These are phyloP conservation scores for Candida easanensis DNA, from an alignment of 805 yeast genomes.

Conservation along the genomic window DNA sequence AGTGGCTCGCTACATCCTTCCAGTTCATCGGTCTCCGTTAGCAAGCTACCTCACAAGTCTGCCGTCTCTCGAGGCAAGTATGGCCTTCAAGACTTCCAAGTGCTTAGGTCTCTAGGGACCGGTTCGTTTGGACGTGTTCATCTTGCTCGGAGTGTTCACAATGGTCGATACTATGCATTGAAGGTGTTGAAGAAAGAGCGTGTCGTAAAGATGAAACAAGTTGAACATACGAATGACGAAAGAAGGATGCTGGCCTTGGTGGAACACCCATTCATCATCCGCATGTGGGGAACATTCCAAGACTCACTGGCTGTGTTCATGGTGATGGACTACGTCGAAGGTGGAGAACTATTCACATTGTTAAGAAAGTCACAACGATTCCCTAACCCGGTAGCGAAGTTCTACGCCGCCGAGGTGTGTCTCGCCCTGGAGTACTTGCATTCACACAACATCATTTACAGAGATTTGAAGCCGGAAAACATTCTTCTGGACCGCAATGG, in stretches of 20 bases:
- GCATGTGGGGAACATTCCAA: slow-evolving; percentile 98
- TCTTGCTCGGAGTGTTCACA: slow-evolving; percentile 81
- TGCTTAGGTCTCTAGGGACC: slow-evolving; percentile 87
- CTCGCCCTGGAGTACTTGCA: slow-evolving; percentile 87
- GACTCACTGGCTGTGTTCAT: slow-evolving; percentile 80
- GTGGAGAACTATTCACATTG: slow-evolving; percentile 87
- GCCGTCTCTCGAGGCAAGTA: slow-evolving; percentile 61
- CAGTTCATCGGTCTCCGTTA: slow-evolving; percentile 11
- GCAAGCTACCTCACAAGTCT: slow-evolving; percentile 28
- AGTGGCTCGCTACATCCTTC: slow-evolving; percentile 6
- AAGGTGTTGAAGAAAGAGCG: slow-evolving; percentile 84
- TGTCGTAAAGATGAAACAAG: slow-evolving; percentile 89
- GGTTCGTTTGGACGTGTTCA: slow-evolving; percentile 97
- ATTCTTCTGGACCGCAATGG: slow-evolving; percentile 85
- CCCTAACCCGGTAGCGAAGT: slow-evolving; percentile 95
- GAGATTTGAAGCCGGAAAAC: slow-evolving; percentile 93
- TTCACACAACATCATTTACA: slow-evolving; percentile 78
- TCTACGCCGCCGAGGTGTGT: slow-evolving; percentile 88
- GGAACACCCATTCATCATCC: slow-evolving; percentile 84
- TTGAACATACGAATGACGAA: slow-evolving; percentile 95
- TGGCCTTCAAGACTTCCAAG: slow-evolving; percentile 73
- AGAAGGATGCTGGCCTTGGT: slow-evolving; percentile 83
- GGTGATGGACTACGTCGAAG: slow-evolving; percentile 97
- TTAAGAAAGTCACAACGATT: slow-evolving; percentile 86
- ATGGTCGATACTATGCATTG: slow-evolving; percentile 90